Evolutionary conservation across 768 basidiomycete species (phyloP), one percentile per base, ranked within the genome.

Genomic region (Tulasnella sp.): DNA sequence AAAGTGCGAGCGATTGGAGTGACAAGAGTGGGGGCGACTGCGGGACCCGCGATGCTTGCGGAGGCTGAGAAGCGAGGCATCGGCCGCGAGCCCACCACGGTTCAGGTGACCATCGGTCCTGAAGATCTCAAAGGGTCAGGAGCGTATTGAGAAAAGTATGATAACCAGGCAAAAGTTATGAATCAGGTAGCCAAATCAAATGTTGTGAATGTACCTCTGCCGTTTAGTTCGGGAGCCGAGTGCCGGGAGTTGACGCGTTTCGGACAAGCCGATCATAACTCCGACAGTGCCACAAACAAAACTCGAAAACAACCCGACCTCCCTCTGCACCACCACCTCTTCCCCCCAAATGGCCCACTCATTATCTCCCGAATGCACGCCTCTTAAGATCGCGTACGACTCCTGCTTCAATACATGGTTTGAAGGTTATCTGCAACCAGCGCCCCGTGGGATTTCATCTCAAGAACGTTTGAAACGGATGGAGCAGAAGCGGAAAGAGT

Each of bases 321-420:
- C 34, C 11, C 74, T 12, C 8, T 28, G 6, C 34, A 58, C 60
- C 54, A 78, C 46, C 74, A 79, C 50, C 22, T 75, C 34, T 22
- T 75, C 9, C 37, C n/a, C 40, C 20, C 40, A 64, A 9, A 94
- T 96, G 94, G 92, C 95, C 0, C 89, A 92, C 81, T 96, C 95
- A 80, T 90, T 98, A 34, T 91, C 93, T 1, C 87, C 91, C 12
- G 90, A 92, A 88, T 99, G 97, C 87, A 98, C 97, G 7, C 93
- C 94, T 0, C 89, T 97, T 80, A 98, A 99, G 86, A 91, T 91
- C 77, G 87, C 91, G 79, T 99, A 98, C 85, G 97, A 99, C 86
- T 88, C 94, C 0, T 99, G 97, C 88, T 99, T 99, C 88, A 98
- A 98, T 84, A 91, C 93, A 11, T 98, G 97, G 97, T 96, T 99